Conservation (phyloP, 1,284 basidiomycete genomes). For the Ceratobasidium sp. region DNA sequence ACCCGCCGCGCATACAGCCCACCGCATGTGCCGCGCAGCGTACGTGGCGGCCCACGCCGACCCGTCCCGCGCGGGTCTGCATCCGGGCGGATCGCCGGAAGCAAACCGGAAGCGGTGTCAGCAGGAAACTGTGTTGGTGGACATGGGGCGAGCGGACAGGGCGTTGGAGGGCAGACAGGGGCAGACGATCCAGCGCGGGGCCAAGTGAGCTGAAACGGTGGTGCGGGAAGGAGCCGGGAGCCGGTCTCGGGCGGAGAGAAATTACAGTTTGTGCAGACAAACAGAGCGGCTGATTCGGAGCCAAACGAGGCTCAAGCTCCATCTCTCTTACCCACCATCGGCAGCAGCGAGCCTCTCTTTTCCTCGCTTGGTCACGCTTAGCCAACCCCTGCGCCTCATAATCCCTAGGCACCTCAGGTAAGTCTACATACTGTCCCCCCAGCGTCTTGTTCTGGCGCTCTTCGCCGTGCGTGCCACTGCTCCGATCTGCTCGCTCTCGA, state of each 20-base stretch:
- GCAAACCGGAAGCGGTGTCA: neutral
- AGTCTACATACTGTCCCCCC: constrained; percentile 27
- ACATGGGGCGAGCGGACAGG: neutral
- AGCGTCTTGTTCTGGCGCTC: neutral
- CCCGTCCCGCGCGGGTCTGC: neutral
- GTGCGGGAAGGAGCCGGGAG: constrained; percentile 7
- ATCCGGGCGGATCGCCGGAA: constrained; percentile 23
- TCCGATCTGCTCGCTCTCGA: constrained; percentile 33
- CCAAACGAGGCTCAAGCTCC: constrained; percentile 21
- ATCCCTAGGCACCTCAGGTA: constrained; percentile 28
- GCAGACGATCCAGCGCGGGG: constrained; percentile 9
- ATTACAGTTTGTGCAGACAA: neutral
- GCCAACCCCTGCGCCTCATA: constrained; percentile 41
- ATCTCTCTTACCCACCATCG: constrained; percentile 33
- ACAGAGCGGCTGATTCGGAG: constrained; percentile 22
- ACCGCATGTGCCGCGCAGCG: too few species aligned
- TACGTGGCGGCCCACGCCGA: constrained; percentile 10
- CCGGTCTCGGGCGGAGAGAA: constrained; percentile 29
- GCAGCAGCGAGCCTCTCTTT: too few species aligned
- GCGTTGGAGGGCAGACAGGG: neutral
- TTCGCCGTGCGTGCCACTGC: constrained; percentile 17
- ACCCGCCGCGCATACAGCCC: neutral
- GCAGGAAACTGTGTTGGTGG: constrained; percentile 6
- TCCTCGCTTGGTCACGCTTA: constrained; percentile 45
- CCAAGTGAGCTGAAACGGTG: constrained; percentile 18